phyloP scores from a whole-genome alignment of 805 yeast species.

The Candida saitoana region DNA sequence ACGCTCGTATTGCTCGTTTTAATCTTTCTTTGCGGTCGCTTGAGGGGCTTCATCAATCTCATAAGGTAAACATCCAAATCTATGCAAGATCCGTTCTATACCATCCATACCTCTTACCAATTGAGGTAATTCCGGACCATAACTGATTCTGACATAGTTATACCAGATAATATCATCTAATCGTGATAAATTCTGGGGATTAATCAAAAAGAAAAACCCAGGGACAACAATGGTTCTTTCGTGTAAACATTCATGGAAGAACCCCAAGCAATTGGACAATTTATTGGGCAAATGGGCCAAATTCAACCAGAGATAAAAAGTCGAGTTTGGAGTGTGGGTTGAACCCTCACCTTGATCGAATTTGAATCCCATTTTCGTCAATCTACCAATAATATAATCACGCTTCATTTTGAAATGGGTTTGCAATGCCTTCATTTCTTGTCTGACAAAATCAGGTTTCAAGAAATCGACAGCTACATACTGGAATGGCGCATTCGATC shows the following conservation, averaged over 20 bases:
- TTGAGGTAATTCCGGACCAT: constrained; percentile 53
- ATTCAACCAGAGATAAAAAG: constrained; percentile 59
- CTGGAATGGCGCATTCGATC: constrained; percentile 59
- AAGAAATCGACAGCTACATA: constrained; percentile 54
- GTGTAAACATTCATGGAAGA: constrained; percentile 60
- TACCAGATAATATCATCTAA: constrained; percentile 58
- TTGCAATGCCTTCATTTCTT: constrained; percentile 57
- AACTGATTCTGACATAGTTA: constrained; percentile 53
- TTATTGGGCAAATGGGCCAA: constrained; percentile 53
- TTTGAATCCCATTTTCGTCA: constrained; percentile 50
- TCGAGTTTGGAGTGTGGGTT: constrained; percentile 49
- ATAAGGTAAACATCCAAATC: constrained; percentile 42
- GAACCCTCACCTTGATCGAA: constrained; percentile 26
- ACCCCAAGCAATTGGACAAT: constrained; percentile 54
- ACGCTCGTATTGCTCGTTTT: too few relatives aligned
- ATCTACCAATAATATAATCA: constrained; percentile 49
- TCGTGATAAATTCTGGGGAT: constrained; percentile 46
- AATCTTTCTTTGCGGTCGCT: neutral
- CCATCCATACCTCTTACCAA: constrained; percentile 58
- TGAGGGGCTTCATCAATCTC: constrained; percentile 8
- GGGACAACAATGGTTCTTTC: constrained; percentile 60
- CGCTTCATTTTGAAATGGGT: constrained; percentile 53
- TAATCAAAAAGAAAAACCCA: constrained; percentile 58
- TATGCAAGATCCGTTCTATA: constrained; percentile 45
- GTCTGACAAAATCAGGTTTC: constrained; percentile 45